Conservation (phyloP, 192 early-diverging fungal genomes). For the Gonapodya sp. region DNA sequence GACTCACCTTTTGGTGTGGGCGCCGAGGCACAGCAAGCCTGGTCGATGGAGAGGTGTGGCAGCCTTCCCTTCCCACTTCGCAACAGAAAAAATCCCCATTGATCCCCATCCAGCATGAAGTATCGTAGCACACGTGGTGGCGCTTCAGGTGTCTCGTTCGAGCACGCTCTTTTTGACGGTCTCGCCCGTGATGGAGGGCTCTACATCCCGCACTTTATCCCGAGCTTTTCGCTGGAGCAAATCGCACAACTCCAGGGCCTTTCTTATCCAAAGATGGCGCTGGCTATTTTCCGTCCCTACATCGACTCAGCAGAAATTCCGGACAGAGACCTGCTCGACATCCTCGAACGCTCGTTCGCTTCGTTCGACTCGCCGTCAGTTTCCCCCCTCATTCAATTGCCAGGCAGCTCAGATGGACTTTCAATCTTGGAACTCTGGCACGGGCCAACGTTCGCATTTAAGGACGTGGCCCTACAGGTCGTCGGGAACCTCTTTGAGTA, state of each 20-base stretch:
- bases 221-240: constrained; percentile 49
- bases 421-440: constrained; percentile 86
- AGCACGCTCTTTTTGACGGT: constrained; percentile 85
- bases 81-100: not conserved
- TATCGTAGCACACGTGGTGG: constrained; percentile 86
- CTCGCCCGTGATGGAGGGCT: constrained; percentile 90
- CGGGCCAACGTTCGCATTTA: constrained; percentile 97
- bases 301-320: constrained; percentile 73
- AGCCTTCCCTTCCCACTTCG: too few species aligned
- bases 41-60: too few species aligned
- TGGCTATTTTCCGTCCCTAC: constrained; percentile 72
- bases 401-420: constrained; percentile 18
- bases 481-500: constrained; percentile 97
- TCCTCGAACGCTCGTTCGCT: constrained; percentile 61
- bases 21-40: too few species aligned
- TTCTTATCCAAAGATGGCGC: constrained; percentile 72
- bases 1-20: too few species aligned
- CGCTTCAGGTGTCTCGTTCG: constrained; percentile 60
- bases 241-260: constrained; percentile 66
- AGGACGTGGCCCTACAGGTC: constrained; percentile 95
- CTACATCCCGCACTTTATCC: constrained; percentile 76
- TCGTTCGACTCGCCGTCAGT: constrained; percentile 69
- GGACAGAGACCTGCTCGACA: constrained; percentile 48
- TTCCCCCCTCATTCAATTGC: constrained; percentile 63
- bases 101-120: constrained; percentile 46